A percentile compares a stretch with the other conserved stretches of the same genome.
Evolutionary conservation across 352 stramenopile genomes (phyloP).

Genomic region (Pythium rhizo-oryzae): DNA sequence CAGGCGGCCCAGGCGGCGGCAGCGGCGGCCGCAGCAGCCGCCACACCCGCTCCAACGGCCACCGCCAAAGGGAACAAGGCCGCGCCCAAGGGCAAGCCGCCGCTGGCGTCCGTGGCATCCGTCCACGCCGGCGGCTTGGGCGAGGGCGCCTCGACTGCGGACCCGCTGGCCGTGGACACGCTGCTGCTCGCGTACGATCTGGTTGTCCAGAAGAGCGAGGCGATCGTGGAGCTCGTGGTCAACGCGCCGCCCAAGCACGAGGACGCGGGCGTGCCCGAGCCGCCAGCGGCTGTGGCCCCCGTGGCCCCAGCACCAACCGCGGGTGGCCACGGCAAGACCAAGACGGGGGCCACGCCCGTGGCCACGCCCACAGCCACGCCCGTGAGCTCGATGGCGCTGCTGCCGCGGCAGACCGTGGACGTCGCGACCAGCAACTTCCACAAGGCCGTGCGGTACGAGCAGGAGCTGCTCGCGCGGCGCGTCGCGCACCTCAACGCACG

Average conservation of each 20-base stretch:
- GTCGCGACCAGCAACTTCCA: conserved; percentile 52
- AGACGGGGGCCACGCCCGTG: conserved; percentile 22
- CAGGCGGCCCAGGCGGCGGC: neutral
- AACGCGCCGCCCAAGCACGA: conserved; percentile 21
- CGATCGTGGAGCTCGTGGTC: conserved; percentile 41
- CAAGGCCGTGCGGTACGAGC: conserved; percentile 64
- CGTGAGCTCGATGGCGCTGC: conserved; percentile 9
- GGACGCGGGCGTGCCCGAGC: neutral
- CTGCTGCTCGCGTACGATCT: conserved; percentile 49
- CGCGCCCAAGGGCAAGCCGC: conserved; percentile 29
- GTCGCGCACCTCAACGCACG: conserved; percentile 54
- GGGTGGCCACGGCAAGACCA: neutral
- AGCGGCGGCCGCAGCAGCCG: neutral
- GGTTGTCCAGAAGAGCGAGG: conserved; percentile 47
- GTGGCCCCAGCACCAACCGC: neutral
- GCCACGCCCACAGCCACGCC: conserved; percentile 25
- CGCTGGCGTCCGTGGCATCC: conserved; percentile 4
- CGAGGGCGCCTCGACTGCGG: neutral
- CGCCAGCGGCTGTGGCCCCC: conserved; percentile 10
- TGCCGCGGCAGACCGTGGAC: conserved; percentile 27
- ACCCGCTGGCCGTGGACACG: conserved; percentile 36
- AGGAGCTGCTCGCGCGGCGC: conserved; percentile 50
- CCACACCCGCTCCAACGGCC: conserved; percentile 17
- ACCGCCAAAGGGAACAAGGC: conserved; percentile 37
- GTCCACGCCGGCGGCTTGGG: neutral